Evolutionary conservation across 148 eudicot species (phyloP).

Genomic region (Camellia japonica): DNA sequence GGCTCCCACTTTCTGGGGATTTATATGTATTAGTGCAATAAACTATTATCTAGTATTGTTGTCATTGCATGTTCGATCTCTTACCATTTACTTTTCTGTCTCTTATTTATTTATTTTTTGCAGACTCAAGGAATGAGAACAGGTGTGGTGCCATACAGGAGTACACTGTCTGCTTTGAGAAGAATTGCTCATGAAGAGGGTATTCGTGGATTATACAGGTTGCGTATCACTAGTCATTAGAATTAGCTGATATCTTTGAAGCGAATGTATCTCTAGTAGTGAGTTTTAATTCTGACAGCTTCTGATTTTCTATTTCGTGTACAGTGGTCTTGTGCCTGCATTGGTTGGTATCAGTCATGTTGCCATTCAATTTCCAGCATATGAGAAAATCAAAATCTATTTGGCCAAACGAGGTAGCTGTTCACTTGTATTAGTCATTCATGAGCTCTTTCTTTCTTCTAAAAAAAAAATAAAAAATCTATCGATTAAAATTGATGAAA

Average conservation of each 20-base stretch:
- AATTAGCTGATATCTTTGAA: background rate
- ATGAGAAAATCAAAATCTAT: slow-evolving; percentile 80
- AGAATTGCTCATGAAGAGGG: slow-evolving; percentile 90
- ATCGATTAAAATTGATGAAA: slow-evolving; percentile 17
- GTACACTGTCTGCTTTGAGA: slow-evolving; percentile 76
- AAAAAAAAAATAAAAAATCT: background rate
- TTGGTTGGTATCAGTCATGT: slow-evolving; percentile 95
- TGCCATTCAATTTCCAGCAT: slow-evolving; percentile 89
- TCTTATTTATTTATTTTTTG: slow-evolving; percentile 9
- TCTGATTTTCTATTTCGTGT: slow-evolving; percentile 16
- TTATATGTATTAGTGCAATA: background rate
- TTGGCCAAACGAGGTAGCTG: slow-evolving; percentile 66
- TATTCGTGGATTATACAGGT: slow-evolving; percentile 94
- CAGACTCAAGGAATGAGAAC: slow-evolving; percentile 92
- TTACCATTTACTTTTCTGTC: background rate
- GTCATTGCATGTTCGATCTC: background rate
- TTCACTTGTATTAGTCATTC: slow-evolving; percentile 11
- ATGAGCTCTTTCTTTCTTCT: background rate
- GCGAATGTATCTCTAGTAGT: background rate
- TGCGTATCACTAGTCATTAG: slow-evolving; percentile 12
- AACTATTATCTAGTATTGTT: background rate
- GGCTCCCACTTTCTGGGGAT: no score
- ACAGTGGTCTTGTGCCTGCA: slow-evolving; percentile 95
- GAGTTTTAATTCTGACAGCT: slow-evolving; percentile 6
- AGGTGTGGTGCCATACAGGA: slow-evolving; percentile 67